Percentiles rank a stretch among this genome's conserved stretches.
Evolutionary conservation across 2,329 filamentous ascomycete genomes (phyloP).

Genomic region (Paraconiothyrium sp.): DNA sequence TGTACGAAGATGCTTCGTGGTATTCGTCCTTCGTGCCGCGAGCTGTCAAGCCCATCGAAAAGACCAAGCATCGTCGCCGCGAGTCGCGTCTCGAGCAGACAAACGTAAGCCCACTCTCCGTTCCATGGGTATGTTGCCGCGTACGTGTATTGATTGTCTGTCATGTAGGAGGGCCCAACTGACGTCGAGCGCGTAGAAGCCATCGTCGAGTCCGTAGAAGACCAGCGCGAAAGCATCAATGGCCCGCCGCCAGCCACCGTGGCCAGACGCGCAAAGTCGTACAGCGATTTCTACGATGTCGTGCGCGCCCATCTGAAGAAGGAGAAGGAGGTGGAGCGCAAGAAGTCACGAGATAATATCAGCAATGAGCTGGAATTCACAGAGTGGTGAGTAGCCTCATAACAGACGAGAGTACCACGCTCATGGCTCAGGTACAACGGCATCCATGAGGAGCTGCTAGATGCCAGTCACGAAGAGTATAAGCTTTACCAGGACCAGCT

Average conservation of each 20-base stretch:
- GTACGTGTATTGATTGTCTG: conserved; percentile 54
- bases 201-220: conserved; percentile 68
- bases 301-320: conserved; percentile 66
- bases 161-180: conserved; percentile 63
- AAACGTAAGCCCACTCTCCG: conserved; percentile 55
- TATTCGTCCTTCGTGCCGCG: conserved; percentile 77
- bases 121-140: conserved; percentile 45
- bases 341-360: conserved; percentile 54
- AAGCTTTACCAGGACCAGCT: conserved; percentile 83
- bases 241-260: conserved; percentile 74
- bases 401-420: neutral
- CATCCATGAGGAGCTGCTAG: conserved; percentile 73
- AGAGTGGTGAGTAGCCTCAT: conserved; percentile 52
- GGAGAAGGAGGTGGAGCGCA: conserved; percentile 54
- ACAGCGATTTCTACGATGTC: conserved; percentile 77
- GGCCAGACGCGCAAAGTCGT: conserved; percentile 75
- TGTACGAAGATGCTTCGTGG: conserved; percentile 83
- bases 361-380: conserved; percentile 69
- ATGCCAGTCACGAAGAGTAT: conserved; percentile 87
- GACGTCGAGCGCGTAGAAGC: conserved; percentile 64
- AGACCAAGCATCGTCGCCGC: conserved; percentile 68
- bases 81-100: conserved; percentile 71
- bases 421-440: conserved; percentile 55
- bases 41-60: conserved; percentile 61
- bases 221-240: conserved; percentile 60